phyloP scores from a whole-genome alignment of 345 rosid species.

The Syzygium aromaticum region DNA sequence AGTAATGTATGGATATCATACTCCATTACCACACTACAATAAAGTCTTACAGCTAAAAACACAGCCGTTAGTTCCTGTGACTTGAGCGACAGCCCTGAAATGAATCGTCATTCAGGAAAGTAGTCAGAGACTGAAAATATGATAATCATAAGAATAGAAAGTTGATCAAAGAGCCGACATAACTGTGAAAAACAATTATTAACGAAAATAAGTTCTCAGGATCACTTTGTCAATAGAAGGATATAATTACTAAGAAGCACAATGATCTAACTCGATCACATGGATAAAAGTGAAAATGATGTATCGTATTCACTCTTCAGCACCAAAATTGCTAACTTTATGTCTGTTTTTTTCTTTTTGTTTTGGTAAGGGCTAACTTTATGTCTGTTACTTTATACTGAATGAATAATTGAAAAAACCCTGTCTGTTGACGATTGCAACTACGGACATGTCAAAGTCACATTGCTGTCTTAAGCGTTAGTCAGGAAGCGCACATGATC shows the following conservation, averaged over 20 bases:
- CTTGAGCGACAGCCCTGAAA: constrained; percentile 83
- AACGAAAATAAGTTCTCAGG: background rate
- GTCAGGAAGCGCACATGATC: background rate
- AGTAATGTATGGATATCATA: constrained; percentile 94
- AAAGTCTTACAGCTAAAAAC: constrained; percentile 79
- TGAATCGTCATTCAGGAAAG: background rate
- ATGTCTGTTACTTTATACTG: background rate
- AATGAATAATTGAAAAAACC: background rate
- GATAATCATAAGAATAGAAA: background rate
- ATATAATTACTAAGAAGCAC: background rate
- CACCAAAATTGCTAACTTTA: background rate
- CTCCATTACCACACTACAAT: constrained; percentile 99
- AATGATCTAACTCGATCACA: background rate
- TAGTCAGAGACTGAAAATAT: background rate
- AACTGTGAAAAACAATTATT: background rate
- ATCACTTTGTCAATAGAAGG: background rate
- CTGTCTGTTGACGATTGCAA: background rate
- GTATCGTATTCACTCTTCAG: background rate
- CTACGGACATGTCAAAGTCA: background rate
- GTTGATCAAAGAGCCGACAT: background rate
- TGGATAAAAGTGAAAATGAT: background rate
- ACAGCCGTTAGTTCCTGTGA: constrained; percentile 93
- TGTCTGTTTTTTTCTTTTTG: too few species aligned
- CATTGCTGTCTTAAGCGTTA: background rate
- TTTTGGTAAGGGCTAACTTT: too few species aligned